Conservation (phyloP, 352 stramenopile species). For the Globisporangium splendens region DNA sequence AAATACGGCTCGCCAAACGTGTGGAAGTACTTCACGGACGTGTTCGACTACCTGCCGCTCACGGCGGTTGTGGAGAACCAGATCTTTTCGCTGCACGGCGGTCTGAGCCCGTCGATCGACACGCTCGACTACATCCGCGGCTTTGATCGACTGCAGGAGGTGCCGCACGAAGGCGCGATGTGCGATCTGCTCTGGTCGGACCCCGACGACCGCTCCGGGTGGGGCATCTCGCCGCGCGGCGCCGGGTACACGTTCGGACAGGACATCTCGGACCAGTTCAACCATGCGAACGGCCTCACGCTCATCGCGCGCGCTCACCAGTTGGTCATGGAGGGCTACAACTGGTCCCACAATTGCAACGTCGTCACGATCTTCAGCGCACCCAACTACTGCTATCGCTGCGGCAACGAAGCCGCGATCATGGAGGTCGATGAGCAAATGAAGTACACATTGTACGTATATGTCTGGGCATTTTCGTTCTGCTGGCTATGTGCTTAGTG, state of each 20-base stretch:
- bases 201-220: conserved; percentile 92
- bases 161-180: conserved; percentile 97
- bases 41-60: conserved; percentile 96
- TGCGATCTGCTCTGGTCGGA: conserved; percentile 98
- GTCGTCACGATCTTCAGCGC: conserved; percentile 99
- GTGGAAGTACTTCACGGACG: conserved; percentile 81
- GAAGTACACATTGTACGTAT: conserved; percentile 93
- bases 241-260: conserved; percentile 93
- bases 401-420: conserved; percentile 97
- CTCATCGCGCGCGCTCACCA: conserved; percentile 94
- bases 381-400: conserved; percentile 99
- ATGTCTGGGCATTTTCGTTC: neutral
- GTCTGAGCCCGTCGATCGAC: conserved; percentile 85
- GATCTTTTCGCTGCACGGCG: conserved; percentile 87
- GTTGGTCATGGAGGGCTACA: conserved; percentile 92
- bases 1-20: conserved; percentile 95
- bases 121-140: conserved; percentile 93
- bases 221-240: conserved; percentile 93
- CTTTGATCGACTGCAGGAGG: conserved; percentile 94
- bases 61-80: conserved; percentile 95
- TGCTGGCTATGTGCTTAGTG: too few species aligned
- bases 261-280: conserved; percentile 92
- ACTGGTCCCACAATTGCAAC: conserved; percentile 95
- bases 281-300: conserved; percentile 91
- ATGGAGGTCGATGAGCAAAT: conserved; percentile 96